phyloP scores from a whole-genome alignment of 139 green algal species.

The Coelastrella sp. region DNA sequence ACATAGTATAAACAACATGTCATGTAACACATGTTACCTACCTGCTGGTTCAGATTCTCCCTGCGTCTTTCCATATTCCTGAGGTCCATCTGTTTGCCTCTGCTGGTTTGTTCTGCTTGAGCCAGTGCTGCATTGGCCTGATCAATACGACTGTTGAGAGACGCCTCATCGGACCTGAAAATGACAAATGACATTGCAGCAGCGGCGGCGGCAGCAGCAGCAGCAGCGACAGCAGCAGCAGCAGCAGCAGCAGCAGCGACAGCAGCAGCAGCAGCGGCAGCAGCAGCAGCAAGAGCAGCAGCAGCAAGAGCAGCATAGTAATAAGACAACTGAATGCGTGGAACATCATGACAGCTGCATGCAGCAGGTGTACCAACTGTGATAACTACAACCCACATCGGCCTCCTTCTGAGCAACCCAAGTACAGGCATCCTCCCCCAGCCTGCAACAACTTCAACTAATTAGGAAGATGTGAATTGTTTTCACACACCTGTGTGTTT shows the following conservation, averaged over 20 bases:
- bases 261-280: background rate
- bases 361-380: too few relatives aligned
- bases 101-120: background rate
- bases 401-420: background rate
- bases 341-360: background rate
- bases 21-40: background rate
- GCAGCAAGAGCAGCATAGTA: background rate
- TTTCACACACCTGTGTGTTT: slow-evolving; percentile 4
- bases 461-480: background rate
- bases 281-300: background rate
- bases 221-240: slow-evolving; percentile 14
- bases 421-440: background rate
- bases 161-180: slow-evolving; percentile 3
- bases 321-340: background rate
- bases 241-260: background rate
- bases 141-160: background rate
- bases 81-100: background rate
- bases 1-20: too few relatives aligned
- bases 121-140: slow-evolving; percentile 32
- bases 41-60: slow-evolving; percentile 40
- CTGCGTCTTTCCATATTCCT: background rate
- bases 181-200: background rate
- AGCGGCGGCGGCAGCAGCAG: background rate
- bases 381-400: too few relatives aligned
- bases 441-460: background rate